phyloP scores from a whole-genome alignment of 192 early-diverging fungal genomes.

The Coemansia sp. region DNA sequence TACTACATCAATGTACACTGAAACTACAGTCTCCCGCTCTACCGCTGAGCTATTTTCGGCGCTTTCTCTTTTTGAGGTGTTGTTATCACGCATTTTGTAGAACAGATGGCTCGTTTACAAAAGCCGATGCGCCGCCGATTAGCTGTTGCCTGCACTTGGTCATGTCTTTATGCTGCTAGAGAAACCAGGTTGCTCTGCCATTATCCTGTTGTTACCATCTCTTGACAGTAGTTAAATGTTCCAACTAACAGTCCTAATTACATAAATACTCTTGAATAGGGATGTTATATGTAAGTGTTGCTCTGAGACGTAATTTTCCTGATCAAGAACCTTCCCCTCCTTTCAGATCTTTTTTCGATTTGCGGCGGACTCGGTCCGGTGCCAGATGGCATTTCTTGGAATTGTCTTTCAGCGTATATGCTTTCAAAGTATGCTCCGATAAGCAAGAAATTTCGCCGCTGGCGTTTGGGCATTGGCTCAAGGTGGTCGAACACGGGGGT shows the following conservation, averaged over 20 bases:
- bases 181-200: too few relatives aligned
- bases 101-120: too few relatives aligned
- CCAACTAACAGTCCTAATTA: too few relatives aligned
- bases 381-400: background rate
- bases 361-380: background rate
- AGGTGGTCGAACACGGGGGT: background rate
- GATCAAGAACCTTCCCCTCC: background rate
- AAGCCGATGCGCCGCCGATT: too few relatives aligned
- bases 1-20: too few relatives aligned
- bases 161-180: too few relatives aligned
- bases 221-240: too few relatives aligned
- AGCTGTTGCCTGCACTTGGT: too few relatives aligned
- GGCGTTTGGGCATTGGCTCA: background rate
- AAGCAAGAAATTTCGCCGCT: background rate
- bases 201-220: too few relatives aligned
- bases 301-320: background rate
- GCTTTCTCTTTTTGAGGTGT: background rate
- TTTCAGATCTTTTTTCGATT: background rate
- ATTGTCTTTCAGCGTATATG: background rate
- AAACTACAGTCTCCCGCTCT: conserved; percentile 46
- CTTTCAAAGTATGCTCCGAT: background rate
- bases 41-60: conserved; percentile 45
- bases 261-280: too few relatives aligned
- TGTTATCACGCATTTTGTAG: too few relatives aligned
- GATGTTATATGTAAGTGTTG: too few relatives aligned